Percentiles rank a stretch among this genome's conserved stretches.
Conservation (phyloP, 2,329 filamentous ascomycete genomes). For the Clarireedia paspali region DNA sequence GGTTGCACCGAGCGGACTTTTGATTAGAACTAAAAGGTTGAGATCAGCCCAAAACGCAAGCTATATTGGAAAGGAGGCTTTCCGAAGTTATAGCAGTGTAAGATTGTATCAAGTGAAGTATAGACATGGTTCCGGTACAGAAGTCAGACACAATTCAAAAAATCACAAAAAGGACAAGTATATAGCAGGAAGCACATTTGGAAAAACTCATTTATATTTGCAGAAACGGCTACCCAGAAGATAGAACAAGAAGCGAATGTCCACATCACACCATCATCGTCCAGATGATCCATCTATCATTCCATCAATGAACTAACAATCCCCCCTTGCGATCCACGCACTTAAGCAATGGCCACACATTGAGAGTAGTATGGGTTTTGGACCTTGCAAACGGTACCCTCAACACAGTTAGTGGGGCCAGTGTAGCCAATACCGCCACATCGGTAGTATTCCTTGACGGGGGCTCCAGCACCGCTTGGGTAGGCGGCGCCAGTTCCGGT, state of each 20-base stretch:
- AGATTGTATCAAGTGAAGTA: no score
- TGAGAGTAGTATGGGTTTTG: conserved; percentile 15
- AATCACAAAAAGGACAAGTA: not conserved
- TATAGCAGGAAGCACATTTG: not conserved
- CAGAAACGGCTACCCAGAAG: not conserved
- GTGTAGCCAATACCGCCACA: conserved; percentile 19
- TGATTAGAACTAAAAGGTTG: no score
- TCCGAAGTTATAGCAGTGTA: no score
- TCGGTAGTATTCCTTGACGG: conserved; percentile 12
- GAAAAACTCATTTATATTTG: not conserved
- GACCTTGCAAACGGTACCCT: conserved; percentile 12
- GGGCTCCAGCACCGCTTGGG: not conserved
- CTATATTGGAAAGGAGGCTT: no score
- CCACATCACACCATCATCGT: not conserved
- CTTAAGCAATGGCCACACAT: not conserved
- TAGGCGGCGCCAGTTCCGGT: conserved; percentile 1
- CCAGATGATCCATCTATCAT: not conserved
- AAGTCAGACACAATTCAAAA: no score
- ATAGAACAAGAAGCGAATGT: conserved; percentile 9
- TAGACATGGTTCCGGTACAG: no score
- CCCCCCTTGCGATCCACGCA: not conserved
- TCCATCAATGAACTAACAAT: not conserved
- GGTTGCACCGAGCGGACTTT: no score
- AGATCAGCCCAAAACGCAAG: no score
- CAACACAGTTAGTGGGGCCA: conserved; percentile 15